phyloP scores from a whole-genome alignment of 2,329 filamentous ascomycete genomes.

The Sporothrix mexicana region DNA sequence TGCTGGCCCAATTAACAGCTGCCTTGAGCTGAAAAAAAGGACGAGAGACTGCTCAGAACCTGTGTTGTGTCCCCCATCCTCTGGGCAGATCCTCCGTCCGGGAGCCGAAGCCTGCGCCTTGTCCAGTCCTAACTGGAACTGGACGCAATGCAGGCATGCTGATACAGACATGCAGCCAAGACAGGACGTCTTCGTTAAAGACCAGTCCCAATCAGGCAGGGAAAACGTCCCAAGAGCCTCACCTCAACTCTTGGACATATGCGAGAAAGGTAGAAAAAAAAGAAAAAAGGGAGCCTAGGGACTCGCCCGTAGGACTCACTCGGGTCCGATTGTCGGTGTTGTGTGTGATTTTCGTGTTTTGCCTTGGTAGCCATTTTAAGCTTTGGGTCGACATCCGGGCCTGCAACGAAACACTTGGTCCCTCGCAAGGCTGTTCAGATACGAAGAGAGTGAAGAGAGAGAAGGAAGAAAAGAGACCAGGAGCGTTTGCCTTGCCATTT shows the following conservation, averaged over 20 bases:
- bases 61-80: neutral
- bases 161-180: neutral
- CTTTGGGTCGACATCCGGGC: too few species aligned
- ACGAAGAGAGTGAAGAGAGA: neutral
- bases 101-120: neutral
- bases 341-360: neutral
- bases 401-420: neutral
- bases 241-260: neutral
- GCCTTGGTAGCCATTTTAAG: too few species aligned
- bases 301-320: conserved; percentile 20
- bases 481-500: neutral
- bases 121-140: neutral
- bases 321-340: neutral
- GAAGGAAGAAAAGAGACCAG: neutral
- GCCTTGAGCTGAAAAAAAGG: neutral
- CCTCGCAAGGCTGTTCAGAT: conserved; percentile 13
- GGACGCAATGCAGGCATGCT: neutral
- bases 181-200: too few species aligned
- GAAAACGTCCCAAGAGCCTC: neutral
- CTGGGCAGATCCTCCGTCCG: neutral
- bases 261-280: neutral
- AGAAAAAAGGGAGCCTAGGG: conserved; percentile 3
- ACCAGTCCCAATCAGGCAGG: too few species aligned
- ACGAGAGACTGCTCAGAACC: neutral
- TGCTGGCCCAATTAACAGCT: neutral